Evolutionary conservation across 177 flowering plant genomes (phyloP).

Genomic region (Tripterygium wilfordii): DNA sequence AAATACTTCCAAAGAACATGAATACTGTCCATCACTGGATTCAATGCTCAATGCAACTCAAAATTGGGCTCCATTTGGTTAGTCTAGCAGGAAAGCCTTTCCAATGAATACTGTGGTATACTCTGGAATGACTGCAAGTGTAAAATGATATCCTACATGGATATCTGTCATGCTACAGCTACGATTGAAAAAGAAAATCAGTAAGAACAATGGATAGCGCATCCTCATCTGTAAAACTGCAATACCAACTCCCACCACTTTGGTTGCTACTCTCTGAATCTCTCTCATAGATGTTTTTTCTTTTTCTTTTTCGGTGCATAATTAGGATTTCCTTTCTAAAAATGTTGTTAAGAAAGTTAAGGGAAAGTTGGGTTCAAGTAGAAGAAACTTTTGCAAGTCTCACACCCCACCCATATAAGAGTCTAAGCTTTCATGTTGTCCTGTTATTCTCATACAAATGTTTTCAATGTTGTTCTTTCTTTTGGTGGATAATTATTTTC

Average conservation of each 20-base stretch:
- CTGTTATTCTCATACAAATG: neutral
- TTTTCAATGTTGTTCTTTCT: no score
- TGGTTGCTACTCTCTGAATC: no score
- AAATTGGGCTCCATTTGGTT: constrained; percentile 34
- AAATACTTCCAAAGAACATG: constrained; percentile 62
- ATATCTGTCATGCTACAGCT: constrained; percentile 32
- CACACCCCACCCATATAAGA: constrained; percentile 15
- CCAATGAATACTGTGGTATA: constrained; percentile 51
- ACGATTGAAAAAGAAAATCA: constrained; percentile 14
- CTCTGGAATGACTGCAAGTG: constrained; percentile 39
- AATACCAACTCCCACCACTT: no score
- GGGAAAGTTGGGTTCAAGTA: constrained; percentile 13
- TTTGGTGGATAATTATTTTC: no score
- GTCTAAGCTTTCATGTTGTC: constrained; percentile 11
- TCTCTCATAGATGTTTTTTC: no score
- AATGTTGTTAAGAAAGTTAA: constrained; percentile 3
- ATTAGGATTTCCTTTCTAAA: neutral
- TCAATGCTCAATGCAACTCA: constrained; percentile 59
- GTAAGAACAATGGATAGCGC: constrained; percentile 7
- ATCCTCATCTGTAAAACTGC: no score
- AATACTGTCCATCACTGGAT: constrained; percentile 31
- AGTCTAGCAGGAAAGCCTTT: constrained; percentile 52
- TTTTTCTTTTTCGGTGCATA: no score
- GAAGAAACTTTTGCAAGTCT: neutral
- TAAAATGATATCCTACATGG: constrained; percentile 29